Percentiles rank a stretch among this genome's conserved stretches.
phyloP scores from a whole-genome alignment of 108 stramenopile genomes.

The Fragilariopsis cylindrus region DNA sequence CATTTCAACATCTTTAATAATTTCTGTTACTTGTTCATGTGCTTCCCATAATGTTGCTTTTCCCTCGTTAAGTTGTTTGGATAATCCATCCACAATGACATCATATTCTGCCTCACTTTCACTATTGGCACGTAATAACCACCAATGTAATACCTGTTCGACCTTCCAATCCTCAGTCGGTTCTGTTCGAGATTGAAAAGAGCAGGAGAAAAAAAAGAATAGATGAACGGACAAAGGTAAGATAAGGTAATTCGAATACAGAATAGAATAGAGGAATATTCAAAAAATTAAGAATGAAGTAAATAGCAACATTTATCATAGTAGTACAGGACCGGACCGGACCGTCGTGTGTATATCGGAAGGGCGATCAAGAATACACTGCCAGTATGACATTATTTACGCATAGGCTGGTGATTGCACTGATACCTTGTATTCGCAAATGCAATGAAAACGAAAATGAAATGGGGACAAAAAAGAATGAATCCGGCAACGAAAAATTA shows the following conservation, averaged over 20 bases:
- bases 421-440: too few species aligned
- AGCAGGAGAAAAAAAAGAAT: background rate
- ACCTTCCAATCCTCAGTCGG: conserved; percentile 72
- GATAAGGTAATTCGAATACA: background rate
- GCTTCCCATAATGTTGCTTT: conserved; percentile 48
- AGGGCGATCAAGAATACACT: too few species aligned
- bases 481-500: too few species aligned
- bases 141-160: conserved; percentile 78
- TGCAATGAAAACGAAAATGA: too few species aligned
- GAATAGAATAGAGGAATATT: background rate
- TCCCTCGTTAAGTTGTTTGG: conserved; percentile 48
- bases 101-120: conserved; percentile 44
- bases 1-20: conserved; percentile 26
- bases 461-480: too few species aligned
- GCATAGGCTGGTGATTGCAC: too few species aligned
- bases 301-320: too few species aligned
- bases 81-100: conserved; percentile 37
- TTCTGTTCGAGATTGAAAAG: conserved; percentile 23
- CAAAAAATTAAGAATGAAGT: background rate
- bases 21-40: conserved; percentile 49
- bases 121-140: conserved; percentile 48
- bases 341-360: too few species aligned
- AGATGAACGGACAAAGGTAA: too few species aligned
- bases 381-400: too few species aligned
- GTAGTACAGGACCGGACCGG: too few species aligned